phyloP scores from a whole-genome alignment of 2,329 filamentous ascomycete genomes.

The Stemphylium lycopersici region DNA sequence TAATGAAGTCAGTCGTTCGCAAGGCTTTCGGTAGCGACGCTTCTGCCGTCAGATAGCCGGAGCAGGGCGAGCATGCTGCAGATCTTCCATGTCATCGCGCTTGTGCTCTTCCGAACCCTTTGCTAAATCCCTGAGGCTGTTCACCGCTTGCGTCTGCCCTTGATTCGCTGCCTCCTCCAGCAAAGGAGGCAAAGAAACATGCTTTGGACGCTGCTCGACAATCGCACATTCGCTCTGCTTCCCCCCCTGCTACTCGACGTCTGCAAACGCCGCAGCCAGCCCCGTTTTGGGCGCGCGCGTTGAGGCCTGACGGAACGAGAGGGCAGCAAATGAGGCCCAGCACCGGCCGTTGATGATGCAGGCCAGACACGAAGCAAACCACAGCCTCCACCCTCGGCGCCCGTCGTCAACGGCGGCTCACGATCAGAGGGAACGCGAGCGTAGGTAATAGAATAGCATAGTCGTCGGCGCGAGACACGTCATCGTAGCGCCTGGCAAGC shows the following conservation, averaged over 20 bases:
- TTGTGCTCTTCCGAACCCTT: constrained; percentile 40
- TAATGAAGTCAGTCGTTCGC: constrained; percentile 46
- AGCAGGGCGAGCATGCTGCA: constrained; percentile 46
- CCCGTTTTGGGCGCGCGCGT: constrained; percentile 33
- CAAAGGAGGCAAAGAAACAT: constrained; percentile 16
- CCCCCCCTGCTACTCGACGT: constrained; percentile 17
- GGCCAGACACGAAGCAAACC: not conserved
- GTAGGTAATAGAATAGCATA: constrained; percentile 13
- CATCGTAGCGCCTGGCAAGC: constrained; percentile 29
- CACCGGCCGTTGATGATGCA: constrained; percentile 3
- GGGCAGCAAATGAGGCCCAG: constrained; percentile 37
- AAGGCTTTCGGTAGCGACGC: constrained; percentile 44
- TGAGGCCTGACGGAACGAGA: constrained; percentile 35
- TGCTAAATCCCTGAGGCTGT: constrained; percentile 47
- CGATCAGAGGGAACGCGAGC: not conserved
- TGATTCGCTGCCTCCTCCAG: constrained; percentile 46
- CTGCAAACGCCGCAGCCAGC: constrained; percentile 38
- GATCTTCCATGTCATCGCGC: constrained; percentile 52
- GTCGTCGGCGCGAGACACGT: constrained; percentile 31
- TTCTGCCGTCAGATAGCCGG: constrained; percentile 45
- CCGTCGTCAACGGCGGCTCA: not conserved
- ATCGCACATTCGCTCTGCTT: constrained; percentile 30
- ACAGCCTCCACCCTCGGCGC: too few species aligned
- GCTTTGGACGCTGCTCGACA: constrained; percentile 19
- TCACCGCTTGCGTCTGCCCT: constrained; percentile 40